These are phyloP conservation scores for Magnolia changhungtana DNA, from an alignment of 164 flowering plant species.

Conservation along the genomic window DNA sequence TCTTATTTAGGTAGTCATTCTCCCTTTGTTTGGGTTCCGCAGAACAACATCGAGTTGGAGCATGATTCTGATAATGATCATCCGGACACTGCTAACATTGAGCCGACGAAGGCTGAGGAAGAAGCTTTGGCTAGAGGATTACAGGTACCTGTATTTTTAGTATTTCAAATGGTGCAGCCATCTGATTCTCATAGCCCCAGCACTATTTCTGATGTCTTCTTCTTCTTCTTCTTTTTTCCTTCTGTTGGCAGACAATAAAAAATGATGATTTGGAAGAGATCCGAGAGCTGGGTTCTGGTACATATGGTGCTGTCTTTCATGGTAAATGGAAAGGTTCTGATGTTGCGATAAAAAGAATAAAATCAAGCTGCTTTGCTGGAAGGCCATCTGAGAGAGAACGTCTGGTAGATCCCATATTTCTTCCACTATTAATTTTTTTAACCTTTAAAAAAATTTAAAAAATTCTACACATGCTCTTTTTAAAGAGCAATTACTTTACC, in stretches of 20 bases:
- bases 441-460: no score
- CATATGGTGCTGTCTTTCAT: constrained; percentile 94
- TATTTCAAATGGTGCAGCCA: not conserved
- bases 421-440: not conserved
- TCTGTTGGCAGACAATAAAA: constrained; percentile 61
- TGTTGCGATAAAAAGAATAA: constrained; percentile 96
- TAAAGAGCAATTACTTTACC: not conserved
- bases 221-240: not conserved
- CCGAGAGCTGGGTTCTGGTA: constrained; percentile 89
- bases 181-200: not conserved
- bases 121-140: constrained; percentile 88
- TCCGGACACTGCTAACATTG: constrained; percentile 52
- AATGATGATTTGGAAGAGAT: constrained; percentile 95
- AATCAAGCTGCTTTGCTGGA: constrained; percentile 98
- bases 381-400: constrained; percentile 96
- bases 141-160: constrained; percentile 49
- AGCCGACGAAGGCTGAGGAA: constrained; percentile 91
- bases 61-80: constrained; percentile 60
- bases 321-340: constrained; percentile 99
- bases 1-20: not conserved
- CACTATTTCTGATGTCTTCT: not conserved
- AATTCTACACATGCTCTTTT: not conserved
- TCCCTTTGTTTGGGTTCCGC: constrained; percentile 5
- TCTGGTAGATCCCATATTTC: constrained; percentile 48
- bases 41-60: constrained; percentile 54